phyloP scores from a whole-genome alignment of 805 yeast genomes.

The Maudiozyma barnettii region DNA sequence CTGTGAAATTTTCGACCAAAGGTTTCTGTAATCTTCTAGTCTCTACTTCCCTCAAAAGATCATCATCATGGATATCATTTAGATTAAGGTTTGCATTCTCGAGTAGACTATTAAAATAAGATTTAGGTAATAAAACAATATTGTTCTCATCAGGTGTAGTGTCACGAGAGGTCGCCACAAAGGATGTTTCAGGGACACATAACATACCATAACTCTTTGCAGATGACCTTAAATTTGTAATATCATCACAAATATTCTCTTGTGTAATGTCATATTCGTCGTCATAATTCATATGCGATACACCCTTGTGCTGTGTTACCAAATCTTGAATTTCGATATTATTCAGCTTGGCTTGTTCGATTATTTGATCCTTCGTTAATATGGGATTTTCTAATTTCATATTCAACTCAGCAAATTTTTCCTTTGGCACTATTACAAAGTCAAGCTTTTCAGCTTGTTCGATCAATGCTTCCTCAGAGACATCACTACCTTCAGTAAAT shows the following conservation, averaged over 20 bases:
- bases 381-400: slow-evolving; percentile 24
- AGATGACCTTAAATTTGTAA: slow-evolving; percentile 26
- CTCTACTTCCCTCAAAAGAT: slow-evolving; percentile 36
- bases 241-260: slow-evolving; percentile 7
- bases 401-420: slow-evolving; percentile 27
- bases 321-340: slow-evolving; percentile 2
- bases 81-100: slow-evolving; percentile 36
- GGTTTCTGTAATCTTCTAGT: slow-evolving; percentile 36
- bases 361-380: slow-evolving; percentile 14
- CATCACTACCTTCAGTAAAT: background rate
- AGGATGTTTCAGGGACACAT: slow-evolving; percentile 49
- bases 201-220: slow-evolving; percentile 42
- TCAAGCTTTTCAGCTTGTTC: background rate
- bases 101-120: slow-evolving; percentile 51
- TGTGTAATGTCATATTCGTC: slow-evolving; percentile 6
- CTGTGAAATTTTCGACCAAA: background rate
- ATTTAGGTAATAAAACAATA: slow-evolving; percentile 54
- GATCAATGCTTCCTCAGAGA: slow-evolving; percentile 6
- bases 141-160: slow-evolving; percentile 44
- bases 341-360: slow-evolving; percentile 21
- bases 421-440: slow-evolving; percentile 25
- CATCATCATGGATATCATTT: slow-evolving; percentile 38
- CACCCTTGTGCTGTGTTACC: background rate
- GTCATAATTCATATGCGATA: background rate
- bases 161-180: slow-evolving; percentile 45